Evolutionary conservation across 75 land plant genomes (phyloP), one percentile per base, ranked within the genome.

Genomic region (Sequoiadendron giganteum): DNA sequence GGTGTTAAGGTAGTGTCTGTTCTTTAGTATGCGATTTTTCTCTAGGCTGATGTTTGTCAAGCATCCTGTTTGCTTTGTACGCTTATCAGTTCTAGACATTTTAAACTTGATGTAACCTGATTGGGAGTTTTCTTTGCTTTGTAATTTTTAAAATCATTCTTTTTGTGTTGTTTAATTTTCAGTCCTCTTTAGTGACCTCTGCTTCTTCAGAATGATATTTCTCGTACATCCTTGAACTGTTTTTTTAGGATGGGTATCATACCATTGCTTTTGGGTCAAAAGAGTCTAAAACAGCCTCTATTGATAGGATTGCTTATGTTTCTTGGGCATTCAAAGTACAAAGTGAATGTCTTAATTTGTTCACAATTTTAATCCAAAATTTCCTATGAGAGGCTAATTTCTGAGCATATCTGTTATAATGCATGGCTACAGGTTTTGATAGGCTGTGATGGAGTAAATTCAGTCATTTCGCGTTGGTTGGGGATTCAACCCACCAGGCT

Each of bases 371-470:
- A 10, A 43, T 82, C 52, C 84, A 81, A 43, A 21, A 1, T 21
- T 81, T 36, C 16, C 10, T 19, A 79, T 40, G 82, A 39, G 16
- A 40, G 28, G 3, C 43, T 79, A 34, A 5, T 79, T 82, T 82
- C 25, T 28, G 1, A 21, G 13, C 38, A 11, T 70, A 11, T 30
- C 38, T 28, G 16, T 36, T 75, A 14, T 75, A 75, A 30, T 77
- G 21, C 40, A 3, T 39, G 38, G 56, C 52, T 56, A 19, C 85
- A 90, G 86, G 90, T 92, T 30, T 43, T 93, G 75, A 86, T 92
- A 28, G 95, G 95, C 1, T 92, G 92, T 82, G 95, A 93, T 89
- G 95, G 95, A 39, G 86, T 61, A 7, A 85, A 90, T 48, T 93
- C 94, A 15, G 84, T 89, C 19, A 90, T 92, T 49, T 88, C 93